Base-by-base conservation (phyloP, 2,329 filamentous ascomycete genomes). In the Podosphaera aphanis region DNA sequence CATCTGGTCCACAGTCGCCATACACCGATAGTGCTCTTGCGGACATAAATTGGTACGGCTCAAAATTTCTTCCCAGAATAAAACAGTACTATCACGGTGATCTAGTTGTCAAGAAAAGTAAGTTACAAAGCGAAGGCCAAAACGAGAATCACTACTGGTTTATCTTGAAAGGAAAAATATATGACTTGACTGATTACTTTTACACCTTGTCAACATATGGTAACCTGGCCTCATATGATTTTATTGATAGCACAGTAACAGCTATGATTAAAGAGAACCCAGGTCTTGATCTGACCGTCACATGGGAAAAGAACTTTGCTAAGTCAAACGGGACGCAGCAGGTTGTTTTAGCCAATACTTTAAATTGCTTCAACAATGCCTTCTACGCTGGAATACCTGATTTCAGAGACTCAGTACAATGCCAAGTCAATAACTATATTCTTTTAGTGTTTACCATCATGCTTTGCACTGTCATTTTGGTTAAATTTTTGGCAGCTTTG, bases 141-240 rank as follows among this genome's bases (percentile, higher is more conserved):
- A 63, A 80, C 29, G 63, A 77, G 15, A 69, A 74, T 46, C 78
- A 81, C 53, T 71, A 73, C 57, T 95, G 90, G 85, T 79, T 83
- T 51, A 79, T 81, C 46, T 74, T 93, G 49, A 68, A 83, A 25
- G 68, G 77, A 46, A 71, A 70, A 44, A 69, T 98, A 18, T 95
- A 90, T 59, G 92, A 98, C 59, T 63, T 98, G 46, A 93, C 83
- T 0, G 74, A 95, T 60, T 98, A 98, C 63, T 88, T 86, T 62
- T 68, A 84, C 57, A 93, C 85, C 0, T 63, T 77, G 37, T 64
- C 79, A 7, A 52, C 66, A 18, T 65, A 70, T 56, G 68, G 77
- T 20, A 50, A 51, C 46, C 54, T 66, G 4, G 56, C 62, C 0
- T 57, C 60, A 0, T 92, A 83, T 63, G 61, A 70, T 8, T 95